Evolutionary conservation across 2,329 filamentous ascomycete genomes (phyloP).

Genomic region (Scedosporium minutisporum): DNA sequence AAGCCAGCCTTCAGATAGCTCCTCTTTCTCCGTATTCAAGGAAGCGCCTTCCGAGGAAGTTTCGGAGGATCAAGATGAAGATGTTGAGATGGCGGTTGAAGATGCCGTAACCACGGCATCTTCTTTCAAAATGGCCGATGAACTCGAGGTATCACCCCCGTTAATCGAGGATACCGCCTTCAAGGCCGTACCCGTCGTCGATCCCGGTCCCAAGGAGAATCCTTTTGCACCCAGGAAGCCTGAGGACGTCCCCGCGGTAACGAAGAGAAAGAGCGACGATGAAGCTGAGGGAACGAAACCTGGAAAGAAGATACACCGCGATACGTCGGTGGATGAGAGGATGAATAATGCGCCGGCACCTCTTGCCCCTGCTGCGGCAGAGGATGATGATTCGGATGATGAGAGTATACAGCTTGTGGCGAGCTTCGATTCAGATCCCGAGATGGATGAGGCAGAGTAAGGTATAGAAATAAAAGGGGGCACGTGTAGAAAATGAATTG

Average conservation of each 20-base stretch:
- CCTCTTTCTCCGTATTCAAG: neutral
- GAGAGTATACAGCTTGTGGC: conserved; percentile 38
- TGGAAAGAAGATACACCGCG: conserved; percentile 12
- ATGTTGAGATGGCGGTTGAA: conserved; percentile 23
- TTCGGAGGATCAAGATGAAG: conserved; percentile 25
- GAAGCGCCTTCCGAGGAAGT: conserved; percentile 9
- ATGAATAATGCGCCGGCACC: neutral
- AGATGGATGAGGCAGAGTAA: conserved; percentile 29
- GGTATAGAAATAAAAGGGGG: neutral
- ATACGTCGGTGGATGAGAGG: conserved; percentile 7
- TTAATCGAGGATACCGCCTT: neutral
- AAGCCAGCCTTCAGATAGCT: conserved; percentile 10
- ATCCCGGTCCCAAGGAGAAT: conserved; percentile 16
- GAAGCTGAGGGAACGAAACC: conserved; percentile 16
- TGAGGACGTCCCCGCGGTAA: conserved; percentile 13
- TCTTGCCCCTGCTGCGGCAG: conserved; percentile 9
- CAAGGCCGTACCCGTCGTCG: neutral
- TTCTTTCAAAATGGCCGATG: neutral
- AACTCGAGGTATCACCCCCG: conserved; percentile 3
- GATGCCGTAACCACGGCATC: conserved; percentile 15
- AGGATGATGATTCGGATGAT: conserved; percentile 30
- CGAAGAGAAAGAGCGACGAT: conserved; percentile 32
- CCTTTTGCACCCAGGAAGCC: conserved; percentile 22
- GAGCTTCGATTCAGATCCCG: conserved; percentile 36
- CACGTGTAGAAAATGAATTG: neutral